Base-by-base conservation (phyloP, 768 basidiomycete genomes). In the Candolleomyces eurysporus region DNA sequence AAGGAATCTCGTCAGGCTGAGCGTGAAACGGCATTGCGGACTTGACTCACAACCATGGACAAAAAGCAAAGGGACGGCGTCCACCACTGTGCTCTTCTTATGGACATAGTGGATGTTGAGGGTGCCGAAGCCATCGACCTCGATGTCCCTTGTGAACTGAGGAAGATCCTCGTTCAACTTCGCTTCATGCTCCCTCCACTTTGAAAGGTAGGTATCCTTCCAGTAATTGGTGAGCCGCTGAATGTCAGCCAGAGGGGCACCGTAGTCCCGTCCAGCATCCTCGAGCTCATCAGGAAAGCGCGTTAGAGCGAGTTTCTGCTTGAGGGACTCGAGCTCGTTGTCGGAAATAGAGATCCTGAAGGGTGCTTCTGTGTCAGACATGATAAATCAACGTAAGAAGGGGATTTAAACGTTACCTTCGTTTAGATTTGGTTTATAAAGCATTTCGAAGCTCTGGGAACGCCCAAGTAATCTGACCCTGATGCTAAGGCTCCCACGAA, bases 91-190 rank as follows among this genome's bases (percentile, higher is more conserved):
- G 67, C 85, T 86, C 69, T 73, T 79, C 71, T 82, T 73, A 67
- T 87, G 85, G 11, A 86, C 77, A 62, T 86, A 87, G 64, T 88
- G 85, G 11, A 87, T 76, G 56, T 75, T 75, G n/a, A 81, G 65
- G 16, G 67, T 61, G 0, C 78, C 84, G 57, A 79, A 80, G 2
- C 74, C 77, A 8, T 81, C 78, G 1, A 87, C 78, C 2, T 72
- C 70, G 39, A 87, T 77, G 54, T 83, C 81, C 19, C 78, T 70
- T 0, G 81, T 86, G 67, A 82, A 88, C 71, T 85, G 84, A 4
- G 85, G 82, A 1, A 88, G 61, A 39, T 78, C 75, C 8, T 69
- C 68, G 64, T 88, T 87, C 63, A 88, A 70, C 19, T 70, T 66
- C 0, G 73, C 76, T 68, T 88, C 85, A 19, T 83, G 69, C 54